phyloP scores from a whole-genome alignment of 768 basidiomycete species.

The Clitopilus passeckerianus region DNA sequence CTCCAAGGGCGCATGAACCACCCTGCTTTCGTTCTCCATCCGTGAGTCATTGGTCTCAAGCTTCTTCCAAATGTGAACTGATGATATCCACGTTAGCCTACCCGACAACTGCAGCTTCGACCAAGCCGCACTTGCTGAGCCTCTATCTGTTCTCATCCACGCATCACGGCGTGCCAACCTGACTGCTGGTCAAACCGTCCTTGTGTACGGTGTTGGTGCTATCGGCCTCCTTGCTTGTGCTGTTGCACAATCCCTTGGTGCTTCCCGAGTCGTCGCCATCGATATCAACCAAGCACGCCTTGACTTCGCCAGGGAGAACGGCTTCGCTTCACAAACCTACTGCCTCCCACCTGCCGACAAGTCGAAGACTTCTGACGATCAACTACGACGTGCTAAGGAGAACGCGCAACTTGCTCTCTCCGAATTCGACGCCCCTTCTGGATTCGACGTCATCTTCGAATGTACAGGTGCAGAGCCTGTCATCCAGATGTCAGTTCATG shows the following conservation, averaged over 20 bases:
- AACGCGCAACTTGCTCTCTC: constrained; percentile 44
- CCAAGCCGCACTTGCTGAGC: constrained; percentile 86
- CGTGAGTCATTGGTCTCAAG: constrained; percentile 46
- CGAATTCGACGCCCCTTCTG: constrained; percentile 59
- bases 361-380: constrained; percentile 51
- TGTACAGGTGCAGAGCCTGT: constrained; percentile 92
- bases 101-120: constrained; percentile 75
- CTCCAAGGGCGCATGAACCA: constrained; percentile 87
- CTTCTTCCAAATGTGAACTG: constrained; percentile 3
- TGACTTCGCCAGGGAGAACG: constrained; percentile 68
- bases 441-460: constrained; percentile 92
- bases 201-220: constrained; percentile 90
- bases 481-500: constrained; percentile 87
- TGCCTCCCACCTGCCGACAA: constrained; percentile 50
- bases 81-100: constrained; percentile 39
- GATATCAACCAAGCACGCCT: constrained; percentile 86
- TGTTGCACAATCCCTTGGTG: constrained; percentile 69
- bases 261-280: constrained; percentile 64
- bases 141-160: constrained; percentile 85
- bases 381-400: constrained; percentile 57
- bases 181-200: constrained; percentile 58
- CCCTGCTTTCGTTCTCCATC: constrained; percentile 80
- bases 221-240: constrained; percentile 90
- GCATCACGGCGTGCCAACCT: constrained; percentile 43
- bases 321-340: constrained; percentile 73